Base-by-base conservation (phyloP, 2,329 filamentous ascomycete species). In the Aureobasidium leucospermi region DNA sequence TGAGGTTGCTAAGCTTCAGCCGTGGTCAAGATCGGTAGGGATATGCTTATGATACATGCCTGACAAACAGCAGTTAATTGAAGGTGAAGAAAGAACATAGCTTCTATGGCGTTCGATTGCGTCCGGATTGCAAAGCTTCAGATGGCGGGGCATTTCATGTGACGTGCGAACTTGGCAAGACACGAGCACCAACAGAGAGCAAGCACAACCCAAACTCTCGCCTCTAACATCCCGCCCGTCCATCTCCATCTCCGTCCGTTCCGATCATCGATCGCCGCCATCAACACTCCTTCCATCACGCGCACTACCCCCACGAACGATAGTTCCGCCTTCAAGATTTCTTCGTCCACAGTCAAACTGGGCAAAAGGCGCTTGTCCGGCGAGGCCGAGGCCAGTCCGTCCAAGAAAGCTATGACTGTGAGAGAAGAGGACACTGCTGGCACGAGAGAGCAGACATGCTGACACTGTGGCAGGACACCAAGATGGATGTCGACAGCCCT, bases 401-500 rank as follows among this genome's bases (percentile, higher is more conserved):
- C 77, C 64, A 81, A 81, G 72, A 80, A 79, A 71, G 75, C 76
- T 70, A 80, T 80, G 78, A 77, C 72, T 60, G 77, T 79, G 73
- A 67, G 75, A 63, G 23, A 11, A 11, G 36, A 36, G 9, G 28
- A 31, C 5, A 49, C 13, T 16, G 45, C 16, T 15, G 16, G 10
- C n/a, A 10, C 28, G 16, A 16, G 29, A 45, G 41, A 28, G 10
- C 4, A 3, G 2, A 3, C 8, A 19, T 23, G 16, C 49, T 47
- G 29, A 45, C 38, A n/a, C 39, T 10, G 15, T 3, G 42, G 31
- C 36, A 81, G 76, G 80, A 81, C 74, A 66, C 69, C 68, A 82
- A 79, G 64, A 86, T 86, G 83, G 80, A 86, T 68, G 76, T 85
- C 67, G 83, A 85, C 69, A 79, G 77, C 65, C 79, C 81, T 63